A percentile compares a stretch with the other conserved stretches of the same genome.
phyloP scores from a whole-genome alignment of 2,329 filamentous ascomycete genomes.

The Orbilia javanica region DNA sequence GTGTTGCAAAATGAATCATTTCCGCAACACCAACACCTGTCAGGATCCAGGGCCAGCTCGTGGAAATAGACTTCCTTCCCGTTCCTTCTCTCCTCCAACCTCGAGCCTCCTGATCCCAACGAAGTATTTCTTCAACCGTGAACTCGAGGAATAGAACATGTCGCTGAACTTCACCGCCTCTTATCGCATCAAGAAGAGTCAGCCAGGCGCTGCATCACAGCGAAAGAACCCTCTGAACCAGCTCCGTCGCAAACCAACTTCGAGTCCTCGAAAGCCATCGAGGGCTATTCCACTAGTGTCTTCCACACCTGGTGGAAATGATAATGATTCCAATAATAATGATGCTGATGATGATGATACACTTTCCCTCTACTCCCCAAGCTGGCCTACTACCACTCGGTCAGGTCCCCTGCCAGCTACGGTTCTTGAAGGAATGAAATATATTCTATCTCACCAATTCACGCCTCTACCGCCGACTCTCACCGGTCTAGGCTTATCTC shows the following conservation, averaged over 20 bases:
- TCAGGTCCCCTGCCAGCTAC: constrained; percentile 19
- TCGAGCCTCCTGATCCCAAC: too few species aligned
- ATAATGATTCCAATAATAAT: too few species aligned
- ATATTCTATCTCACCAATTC: constrained; percentile 42
- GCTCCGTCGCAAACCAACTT: constrained; percentile 37
- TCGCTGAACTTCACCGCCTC: constrained; percentile 39
- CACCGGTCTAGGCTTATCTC: constrained; percentile 56
- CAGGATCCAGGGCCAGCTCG: not conserved
- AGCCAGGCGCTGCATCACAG: constrained; percentile 22
- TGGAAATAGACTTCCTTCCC: not conserved
- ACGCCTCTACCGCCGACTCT: constrained; percentile 55
- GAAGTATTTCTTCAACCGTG: not conserved
- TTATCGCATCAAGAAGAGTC: constrained; percentile 35
- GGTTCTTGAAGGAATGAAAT: constrained; percentile 42
- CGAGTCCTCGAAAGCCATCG: constrained; percentile 25
- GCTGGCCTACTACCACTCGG: constrained; percentile 29
- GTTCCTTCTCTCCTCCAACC: constrained; percentile 10
- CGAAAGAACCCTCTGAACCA: constrained; percentile 52
- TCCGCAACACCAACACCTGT: constrained; percentile 8
- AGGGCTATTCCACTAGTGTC: constrained; percentile 14
- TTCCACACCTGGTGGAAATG: not conserved
- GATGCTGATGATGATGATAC: not conserved
- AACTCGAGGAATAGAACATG: not conserved
- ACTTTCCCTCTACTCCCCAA: constrained; percentile 15
- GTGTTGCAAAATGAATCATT: constrained; percentile 9